Evolutionary conservation across 73 alveolate genomes (phyloP).

Genomic region (Paramecium sonneborni): DNA sequence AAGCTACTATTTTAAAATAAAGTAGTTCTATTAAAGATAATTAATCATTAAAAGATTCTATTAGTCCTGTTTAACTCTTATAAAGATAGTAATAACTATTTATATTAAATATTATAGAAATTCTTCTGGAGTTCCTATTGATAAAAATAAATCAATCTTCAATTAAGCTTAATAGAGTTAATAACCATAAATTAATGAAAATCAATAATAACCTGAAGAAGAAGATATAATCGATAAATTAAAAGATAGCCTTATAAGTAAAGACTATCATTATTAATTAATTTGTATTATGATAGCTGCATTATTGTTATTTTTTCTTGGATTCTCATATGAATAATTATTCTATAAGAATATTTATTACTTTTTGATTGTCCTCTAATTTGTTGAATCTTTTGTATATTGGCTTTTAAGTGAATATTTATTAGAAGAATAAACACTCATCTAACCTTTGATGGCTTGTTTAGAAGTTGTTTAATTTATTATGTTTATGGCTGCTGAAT

Average conservation of each 20-base stretch:
- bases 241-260: neutral
- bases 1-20: neutral
- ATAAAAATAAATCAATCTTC: neutral
- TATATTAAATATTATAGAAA: neutral
- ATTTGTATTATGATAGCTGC: neutral
- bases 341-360: conserved; percentile 8
- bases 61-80: conserved; percentile 9
- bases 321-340: neutral
- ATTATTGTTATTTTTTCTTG: neutral
- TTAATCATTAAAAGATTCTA: neutral
- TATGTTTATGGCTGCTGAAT: conserved; percentile 48
- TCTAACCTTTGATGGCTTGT: conserved; percentile 43
- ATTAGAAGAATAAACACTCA: conserved; percentile 23
- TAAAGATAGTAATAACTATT: neutral
- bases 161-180: neutral
- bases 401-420: conserved; percentile 4
- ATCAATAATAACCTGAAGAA: neutral
- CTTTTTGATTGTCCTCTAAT: neutral
- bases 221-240: conserved; percentile 5
- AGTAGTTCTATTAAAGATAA: conserved; percentile 31
- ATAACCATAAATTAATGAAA: neutral
- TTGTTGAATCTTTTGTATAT: neutral
- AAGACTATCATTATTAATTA: conserved; percentile 49
- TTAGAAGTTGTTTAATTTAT: conserved; percentile 9
- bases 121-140: neutral